Evolutionary conservation across 2,329 filamentous ascomycete genomes (phyloP), one percentile per base, ranked within the genome.

Genomic region (Colletotrichum caudatum): DNA sequence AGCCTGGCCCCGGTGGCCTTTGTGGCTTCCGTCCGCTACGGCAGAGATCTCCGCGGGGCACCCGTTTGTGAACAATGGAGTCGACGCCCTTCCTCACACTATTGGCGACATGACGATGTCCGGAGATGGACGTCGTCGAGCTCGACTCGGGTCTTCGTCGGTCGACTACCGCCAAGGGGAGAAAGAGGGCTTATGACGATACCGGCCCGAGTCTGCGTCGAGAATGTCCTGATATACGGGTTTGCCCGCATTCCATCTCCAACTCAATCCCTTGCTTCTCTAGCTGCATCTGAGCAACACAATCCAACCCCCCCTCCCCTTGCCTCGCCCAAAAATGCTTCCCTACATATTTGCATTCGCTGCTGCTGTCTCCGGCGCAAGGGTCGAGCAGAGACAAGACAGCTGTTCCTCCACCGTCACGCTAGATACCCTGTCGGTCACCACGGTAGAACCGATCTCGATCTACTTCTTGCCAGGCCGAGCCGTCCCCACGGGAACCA

Each of bases 41-140:
- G 18, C 23, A 39, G 60, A 50, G 48, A 12, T 53, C 18, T n/a
- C 26, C 26, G 58, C 57, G n/a, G 20, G 20, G 41, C 59, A 37
- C 64, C 58, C 64, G 29, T 35, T 69, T 41, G 69, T 64, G 65
- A 39, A 59, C 59, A 50, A 59, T 56, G 50, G 69, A 68, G 59
- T 71, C 60, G 69, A 50, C 59, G 69, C 65, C 54, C 64, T 33
- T 33, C 37, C 58, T 53, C 58, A 71, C 44, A 11, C 46, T 59
- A 14, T 37, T 1, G 7, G 35, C 46, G 68, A 71, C 44, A 62
- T 29, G 29, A 4, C 60, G 53, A 69, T 37, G 54, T 64, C 69
- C 69, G 69, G 69, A 69, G 53, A 69, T 72, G 69, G 69, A 69
- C 33, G 48, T 46, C 65, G n/a, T n/a, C n/a, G n/a, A n/a, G n/a